phyloP scores from a whole-genome alignment of 23 red algal genomes.

The Gracilariopsis chorda region DNA sequence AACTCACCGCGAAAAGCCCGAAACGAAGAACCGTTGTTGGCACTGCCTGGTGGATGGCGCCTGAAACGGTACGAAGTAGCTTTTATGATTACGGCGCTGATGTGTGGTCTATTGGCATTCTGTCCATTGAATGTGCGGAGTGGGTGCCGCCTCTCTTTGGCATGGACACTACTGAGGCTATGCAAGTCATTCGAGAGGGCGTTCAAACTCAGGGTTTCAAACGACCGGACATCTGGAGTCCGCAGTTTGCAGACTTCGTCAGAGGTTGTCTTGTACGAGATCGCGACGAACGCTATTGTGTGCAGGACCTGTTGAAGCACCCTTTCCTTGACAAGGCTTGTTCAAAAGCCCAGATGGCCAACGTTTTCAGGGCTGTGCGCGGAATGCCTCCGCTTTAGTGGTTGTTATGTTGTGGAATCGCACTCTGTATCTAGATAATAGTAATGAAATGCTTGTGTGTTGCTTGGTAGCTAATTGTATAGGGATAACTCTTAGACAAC shows the following conservation, averaged over 20 bases:
- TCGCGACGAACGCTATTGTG: conserved; percentile 58
- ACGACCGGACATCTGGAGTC: conserved; percentile 75
- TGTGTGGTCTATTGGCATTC: conserved; percentile 93
- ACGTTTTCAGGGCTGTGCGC: conserved; percentile 56
- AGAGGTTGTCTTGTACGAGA: conserved; percentile 68
- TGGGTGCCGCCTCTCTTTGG: conserved; percentile 85
- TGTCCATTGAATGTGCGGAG: conserved; percentile 92
- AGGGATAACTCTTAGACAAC: not conserved
- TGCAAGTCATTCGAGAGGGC: conserved; percentile 83
- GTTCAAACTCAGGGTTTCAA: conserved; percentile 67
- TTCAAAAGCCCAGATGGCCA: conserved; percentile 37
- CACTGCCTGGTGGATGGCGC: conserved; percentile 96
- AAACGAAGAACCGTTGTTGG: conserved; percentile 80
- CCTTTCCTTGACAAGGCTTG: conserved; percentile 79
- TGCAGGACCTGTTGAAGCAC: conserved; percentile 72
- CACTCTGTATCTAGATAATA: no score
- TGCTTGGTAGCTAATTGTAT: conserved; percentile 36
- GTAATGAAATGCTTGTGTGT: conserved; percentile 2
- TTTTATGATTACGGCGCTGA: conserved; percentile 90
- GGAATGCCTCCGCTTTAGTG: conserved; percentile 17
- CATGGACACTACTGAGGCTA: conserved; percentile 71
- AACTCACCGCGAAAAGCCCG: conserved; percentile 53
- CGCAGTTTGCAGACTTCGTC: conserved; percentile 86
- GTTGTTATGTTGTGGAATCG: not conserved
- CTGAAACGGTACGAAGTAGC: conserved; percentile 79